These are phyloP conservation scores for Leccinum griseonigrum DNA, from an alignment of 1,284 basidiomycete species.

Conservation along the genomic window DNA sequence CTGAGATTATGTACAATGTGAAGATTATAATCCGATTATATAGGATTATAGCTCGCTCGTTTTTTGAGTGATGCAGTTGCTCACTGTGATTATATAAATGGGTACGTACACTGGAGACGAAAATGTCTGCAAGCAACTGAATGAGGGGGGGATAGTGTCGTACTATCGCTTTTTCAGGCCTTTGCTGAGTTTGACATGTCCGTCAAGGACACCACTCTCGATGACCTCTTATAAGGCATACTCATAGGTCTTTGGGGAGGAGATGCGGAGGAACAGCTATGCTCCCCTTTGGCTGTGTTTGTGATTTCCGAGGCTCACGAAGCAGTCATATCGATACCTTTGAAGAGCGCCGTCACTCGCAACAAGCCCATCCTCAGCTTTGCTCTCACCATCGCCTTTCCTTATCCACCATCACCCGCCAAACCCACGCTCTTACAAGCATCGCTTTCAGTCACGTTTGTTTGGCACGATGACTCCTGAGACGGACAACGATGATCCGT, in stretches of 20 bases:
- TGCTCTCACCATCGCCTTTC: too few relatives aligned
- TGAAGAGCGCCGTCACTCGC: too few relatives aligned
- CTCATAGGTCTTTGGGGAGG: slow-evolving; percentile 81
- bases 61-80: not conserved
- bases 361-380: too few relatives aligned
- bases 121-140: slow-evolving; percentile 87
- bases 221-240: slow-evolving; percentile 77
- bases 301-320: slow-evolving; percentile 66
- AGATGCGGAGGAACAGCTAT: slow-evolving; percentile 66
- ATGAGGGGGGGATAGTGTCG: slow-evolving; percentile 60
- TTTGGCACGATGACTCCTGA: too few relatives aligned
- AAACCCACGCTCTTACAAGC: too few relatives aligned
- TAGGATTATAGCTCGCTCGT: too few relatives aligned
- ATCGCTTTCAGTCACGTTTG: too few relatives aligned
- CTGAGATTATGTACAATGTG: too few relatives aligned
- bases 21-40: too few relatives aligned
- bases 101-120: slow-evolving; percentile 81
- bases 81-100: slow-evolving; percentile 1
- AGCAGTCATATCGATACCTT: slow-evolving; percentile 38
- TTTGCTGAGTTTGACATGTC: slow-evolving; percentile 80
- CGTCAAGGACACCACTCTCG: slow-evolving; percentile 79
- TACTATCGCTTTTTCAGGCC: slow-evolving; percentile 86
- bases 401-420: too few relatives aligned
- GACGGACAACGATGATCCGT: too few relatives aligned
- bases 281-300: slow-evolving; percentile 46